These are phyloP conservation scores for Terana coerulea DNA, from an alignment of 768 basidiomycete species.

Conservation along the genomic window DNA sequence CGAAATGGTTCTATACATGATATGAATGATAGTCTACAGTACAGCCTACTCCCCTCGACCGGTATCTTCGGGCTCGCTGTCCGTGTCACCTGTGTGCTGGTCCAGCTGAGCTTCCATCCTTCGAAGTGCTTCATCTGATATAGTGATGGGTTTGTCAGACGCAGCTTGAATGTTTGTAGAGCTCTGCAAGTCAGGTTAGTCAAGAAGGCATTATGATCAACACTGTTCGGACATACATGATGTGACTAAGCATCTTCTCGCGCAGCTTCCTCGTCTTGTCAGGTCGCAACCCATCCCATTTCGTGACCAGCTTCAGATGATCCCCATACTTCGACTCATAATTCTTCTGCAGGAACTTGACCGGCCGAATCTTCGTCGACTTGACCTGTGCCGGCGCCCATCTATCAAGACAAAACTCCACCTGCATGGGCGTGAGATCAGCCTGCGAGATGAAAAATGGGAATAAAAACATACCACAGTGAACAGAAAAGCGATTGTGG, in stretches of 20 bases:
- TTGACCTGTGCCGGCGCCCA: background rate
- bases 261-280: background rate
- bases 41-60: background rate
- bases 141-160: background rate
- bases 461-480: background rate
- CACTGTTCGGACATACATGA: background rate
- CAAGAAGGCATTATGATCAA: background rate
- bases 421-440: background rate
- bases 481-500: background rate
- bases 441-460: background rate
- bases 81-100: background rate
- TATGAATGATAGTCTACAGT: background rate
- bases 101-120: background rate
- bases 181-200: background rate
- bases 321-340: background rate
- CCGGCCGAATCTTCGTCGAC: background rate
- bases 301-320: background rate
- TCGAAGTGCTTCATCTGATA: background rate
- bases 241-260: background rate
- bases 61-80: background rate
- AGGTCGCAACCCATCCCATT: background rate
- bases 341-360: background rate
- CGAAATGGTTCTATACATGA: background rate
- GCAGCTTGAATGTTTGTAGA: background rate
- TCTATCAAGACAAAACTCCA: background rate